Evolutionary conservation across 306 rosid species (phyloP), one percentile per base, ranked within the genome.

Genomic region (Inga oerstediana): DNA sequence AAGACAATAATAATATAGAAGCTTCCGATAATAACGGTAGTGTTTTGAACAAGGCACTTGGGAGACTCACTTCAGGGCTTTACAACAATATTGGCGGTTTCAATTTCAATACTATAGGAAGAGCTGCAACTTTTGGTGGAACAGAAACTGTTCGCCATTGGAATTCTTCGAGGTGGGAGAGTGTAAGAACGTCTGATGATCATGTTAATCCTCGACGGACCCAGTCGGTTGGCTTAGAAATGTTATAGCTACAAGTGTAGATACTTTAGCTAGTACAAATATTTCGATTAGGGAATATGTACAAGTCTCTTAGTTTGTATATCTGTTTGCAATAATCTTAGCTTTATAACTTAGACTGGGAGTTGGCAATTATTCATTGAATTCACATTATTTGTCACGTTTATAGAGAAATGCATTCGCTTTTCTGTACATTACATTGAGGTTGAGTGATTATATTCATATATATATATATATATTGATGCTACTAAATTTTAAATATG

Each of bases 81-180:
- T 65, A 73, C 75, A 74, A 77, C 70, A 30, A 30, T 62, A 58
- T 58, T n/a, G 67, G 64, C 43, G 68, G 52, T 64, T 22, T n/a
- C 22, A 64, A 52, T 41, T 65, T 65, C 71, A 65, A 65, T 10
- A 65, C n/a, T 65, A 13, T 65, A 14, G 82, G 72, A 24, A 87
- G 73, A 81, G 73, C 84, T 82, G 77, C 86, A 77, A 85, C 78
- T 49, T 71, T 78, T 64, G 78, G 80, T 14, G 84, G 75, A 34
- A 17, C 69, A 76, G 76, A 37, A 14, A 32, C 9, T 32, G 71
- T 65, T 4, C 4, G 43, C n/a, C 89, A 52, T 30, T 3, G 83
- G 61, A 80, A 72, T 76, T 90, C 88, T 4, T 69, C 87, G 17
- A 75, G 56, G 69, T 66, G 74, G 88, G 76, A 77, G 32, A 80